Conservation (phyloP, 1,139 yeast species). For the Blastobotrys proliferans region DNA sequence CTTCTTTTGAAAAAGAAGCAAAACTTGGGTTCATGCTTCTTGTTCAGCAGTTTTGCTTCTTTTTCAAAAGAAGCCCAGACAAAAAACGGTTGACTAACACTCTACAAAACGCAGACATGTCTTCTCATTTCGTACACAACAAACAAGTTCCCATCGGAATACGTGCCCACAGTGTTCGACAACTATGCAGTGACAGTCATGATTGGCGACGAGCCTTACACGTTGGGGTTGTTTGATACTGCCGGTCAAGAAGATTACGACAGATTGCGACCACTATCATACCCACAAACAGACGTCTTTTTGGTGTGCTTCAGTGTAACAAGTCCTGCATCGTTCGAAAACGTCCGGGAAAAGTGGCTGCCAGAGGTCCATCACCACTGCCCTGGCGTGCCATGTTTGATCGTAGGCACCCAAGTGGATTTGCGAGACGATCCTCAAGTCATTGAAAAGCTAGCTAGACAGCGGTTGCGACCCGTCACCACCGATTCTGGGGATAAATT, state of each 20-base stretch:
- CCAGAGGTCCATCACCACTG: slow-evolving; percentile 98
- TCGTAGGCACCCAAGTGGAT: slow-evolving; percentile 95
- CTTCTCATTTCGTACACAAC: slow-evolving; percentile 87
- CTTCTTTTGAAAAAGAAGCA: neutral
- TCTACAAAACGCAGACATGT: slow-evolving; percentile 53
- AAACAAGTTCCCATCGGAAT: slow-evolving; percentile 90
- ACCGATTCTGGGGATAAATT: slow-evolving; percentile 86
- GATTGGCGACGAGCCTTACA: slow-evolving; percentile 98
- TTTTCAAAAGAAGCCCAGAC: too few species aligned
- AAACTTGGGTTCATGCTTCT: neutral
- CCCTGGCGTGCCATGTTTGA: slow-evolving; percentile 93
- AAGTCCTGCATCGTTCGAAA: slow-evolving; percentile 97
- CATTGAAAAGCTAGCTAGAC: slow-evolving; percentile 83
- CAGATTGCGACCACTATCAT: slow-evolving; percentile 90
- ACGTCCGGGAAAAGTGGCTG: slow-evolving; percentile 97
- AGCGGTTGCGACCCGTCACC: slow-evolving; percentile 81
- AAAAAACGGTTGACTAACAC: neutral
- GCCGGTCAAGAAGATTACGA: slow-evolving; percentile 99
- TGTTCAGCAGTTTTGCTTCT: too few species aligned
- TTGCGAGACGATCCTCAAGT: slow-evolving; percentile 90
- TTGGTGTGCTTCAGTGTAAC: slow-evolving; percentile 92
- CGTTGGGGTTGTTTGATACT: slow-evolving; percentile 92
- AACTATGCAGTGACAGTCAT: slow-evolving; percentile 97
- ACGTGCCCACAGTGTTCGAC: slow-evolving; percentile 92
- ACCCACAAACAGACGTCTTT: slow-evolving; percentile 95